Base-by-base conservation (phyloP, 306 rosid species). In the Adenanthera pavonina region DNA sequence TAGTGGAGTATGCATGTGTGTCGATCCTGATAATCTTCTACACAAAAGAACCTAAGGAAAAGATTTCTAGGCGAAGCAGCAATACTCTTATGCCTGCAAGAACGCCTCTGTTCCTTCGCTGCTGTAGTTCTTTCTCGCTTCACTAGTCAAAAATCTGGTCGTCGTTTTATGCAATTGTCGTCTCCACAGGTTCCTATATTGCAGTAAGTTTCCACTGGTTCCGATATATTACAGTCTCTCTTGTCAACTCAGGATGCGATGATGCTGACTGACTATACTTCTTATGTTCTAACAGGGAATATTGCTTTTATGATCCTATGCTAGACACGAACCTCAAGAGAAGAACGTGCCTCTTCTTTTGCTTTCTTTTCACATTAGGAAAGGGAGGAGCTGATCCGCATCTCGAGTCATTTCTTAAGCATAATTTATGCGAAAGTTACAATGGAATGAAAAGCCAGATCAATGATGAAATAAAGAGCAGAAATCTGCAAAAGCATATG, bases 1-100 rank as follows among this genome's bases (percentile, higher is more conserved):
- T 71, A 44, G 60, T 71, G 59, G 76, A 71, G 25, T 71, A 71
- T 48, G 76, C 76, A 7, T 71, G 76, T 8, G 14, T 46, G 20
- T 25, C 41, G 0, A 48, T 71, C 60, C 10, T 71, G 38, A 8
- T 71, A 3, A 48, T 25, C 17, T 71, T 71, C 25, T 71, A 71
- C 76, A 7, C 44, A 1, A 3, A 71, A 3, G 7, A 1, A 13
- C 3, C 9, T 2, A 15, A 15, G 7, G 40, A 10, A 36, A 15
- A 48, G 10, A 5, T 20, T 33, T 33, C 25, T 48, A 2, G 60
- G 25, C 0, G 44, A 30, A 30, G 59, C 30, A 71, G 76, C 76
- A 17, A 7, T 33, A 3, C 14, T 71, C 9, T 2, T 48, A 1
- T 48, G 76, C 33, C 19, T 71, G 30, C 76, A 71, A 14, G 76